Base-by-base conservation (phyloP, 163 green algal genomes). In the Smithsoniella earleae region DNA sequence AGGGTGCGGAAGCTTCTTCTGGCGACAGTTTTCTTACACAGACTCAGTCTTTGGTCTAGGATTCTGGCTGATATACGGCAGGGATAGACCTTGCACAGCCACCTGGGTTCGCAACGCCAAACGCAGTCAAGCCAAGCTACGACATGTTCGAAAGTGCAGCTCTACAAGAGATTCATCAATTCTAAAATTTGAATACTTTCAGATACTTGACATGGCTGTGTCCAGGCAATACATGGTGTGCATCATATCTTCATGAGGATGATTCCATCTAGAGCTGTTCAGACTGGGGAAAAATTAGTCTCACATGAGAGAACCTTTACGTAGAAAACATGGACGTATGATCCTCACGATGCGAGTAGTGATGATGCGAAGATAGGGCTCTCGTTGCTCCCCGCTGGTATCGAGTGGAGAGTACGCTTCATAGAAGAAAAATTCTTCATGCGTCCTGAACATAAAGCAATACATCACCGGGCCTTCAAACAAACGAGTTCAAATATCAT, bases 311-410 rank as follows among this genome's bases (percentile, higher is more conserved):
- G 13, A 22, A 13, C 13, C 40, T 49, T 49, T 10, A 49, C 13
- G 58, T 13, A 69, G 58, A 69, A 69, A 38, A 33, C 31, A 30
- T 69, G 58, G 58, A 37, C 31, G 25, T 69, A 69, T 13, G 58
- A 69, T 69, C 58, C 58, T 20, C 30, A 69, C 34, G 58, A 69
- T 40, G 34, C 0, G 58, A 45, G 30, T 25, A 69, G 58, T 40
- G 30, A 69, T 13, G 58, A 43, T 69, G 25, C 58, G 16, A 33
- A 33, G 20, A n/a, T 31, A 28, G 58, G 58, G 16, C 20, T 69
- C 5, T 30, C 58, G 3, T 38, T 69, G 25, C 25, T 69, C 8
- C 58, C 58, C 16, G n/a, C 31, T 1, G 58, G 58, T 8, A 69
- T 69, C 20, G 5, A 45, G 27, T 69, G 58, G 58, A 33, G 58